Conservation (phyloP, 2,329 filamentous ascomycete genomes). For the Domatiomyces globalis region DNA sequence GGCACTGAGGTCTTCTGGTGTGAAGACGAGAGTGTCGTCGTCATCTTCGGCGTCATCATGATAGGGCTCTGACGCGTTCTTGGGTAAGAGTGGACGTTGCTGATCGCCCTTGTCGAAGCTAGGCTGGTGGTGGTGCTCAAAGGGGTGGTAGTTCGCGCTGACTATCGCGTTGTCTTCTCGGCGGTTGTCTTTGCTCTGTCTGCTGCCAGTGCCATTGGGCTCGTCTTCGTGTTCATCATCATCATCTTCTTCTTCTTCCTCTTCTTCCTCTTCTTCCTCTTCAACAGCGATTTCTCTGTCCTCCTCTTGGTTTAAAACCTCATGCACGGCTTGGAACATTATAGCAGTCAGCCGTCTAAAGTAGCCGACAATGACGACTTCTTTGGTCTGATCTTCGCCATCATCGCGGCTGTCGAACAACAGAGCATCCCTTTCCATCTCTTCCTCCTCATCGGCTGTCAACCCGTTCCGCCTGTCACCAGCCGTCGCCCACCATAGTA, state of each 20-base stretch:
- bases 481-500: constrained; percentile 55
- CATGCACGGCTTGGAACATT: constrained; percentile 31
- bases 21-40: constrained; percentile 24
- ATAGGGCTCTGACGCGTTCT: constrained; percentile 6
- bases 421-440: constrained; percentile 32
- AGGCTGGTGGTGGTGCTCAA: constrained; percentile 16
- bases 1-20: constrained; percentile 30
- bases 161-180: constrained; percentile 8
- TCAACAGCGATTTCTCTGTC: constrained; percentile 2
- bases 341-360: constrained; percentile 35
- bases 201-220: constrained; percentile 1
- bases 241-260: constrained; percentile 10
- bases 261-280: constrained; percentile 11
- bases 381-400: constrained; percentile 25
- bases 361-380: constrained; percentile 35
- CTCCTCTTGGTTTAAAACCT: background rate
- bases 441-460: constrained; percentile 40
- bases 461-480: constrained; percentile 44
- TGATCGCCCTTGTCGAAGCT: constrained; percentile 17
- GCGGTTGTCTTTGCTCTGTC: constrained; percentile 7
- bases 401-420: constrained; percentile 25
- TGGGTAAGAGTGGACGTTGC: constrained; percentile 17
- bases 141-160: constrained; percentile 4
- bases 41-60: constrained; percentile 7
- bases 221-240: constrained; percentile 2